Percentiles rank a stretch among this genome's conserved stretches.
These are phyloP conservation scores for Pichia terricola DNA, from an alignment of 1,139 yeast genomes.

Conservation along the genomic window DNA sequence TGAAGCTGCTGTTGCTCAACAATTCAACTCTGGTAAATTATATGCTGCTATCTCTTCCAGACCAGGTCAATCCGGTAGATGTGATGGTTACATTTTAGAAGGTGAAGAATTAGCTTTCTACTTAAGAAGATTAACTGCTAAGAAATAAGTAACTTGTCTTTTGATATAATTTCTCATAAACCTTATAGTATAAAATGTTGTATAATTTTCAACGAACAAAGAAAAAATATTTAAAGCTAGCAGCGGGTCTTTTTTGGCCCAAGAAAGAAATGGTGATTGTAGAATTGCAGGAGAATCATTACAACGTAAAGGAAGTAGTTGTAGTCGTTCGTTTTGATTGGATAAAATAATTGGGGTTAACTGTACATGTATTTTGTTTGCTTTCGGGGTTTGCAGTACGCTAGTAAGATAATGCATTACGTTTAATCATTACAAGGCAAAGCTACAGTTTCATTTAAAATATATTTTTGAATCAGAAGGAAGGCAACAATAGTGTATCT, in stretches of 20 bases:
- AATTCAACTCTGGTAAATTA: slow-evolving; percentile 97
- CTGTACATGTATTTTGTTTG: too few species aligned
- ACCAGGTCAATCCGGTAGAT: slow-evolving; percentile 99
- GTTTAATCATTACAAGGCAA: too few species aligned
- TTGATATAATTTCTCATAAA: not conserved
- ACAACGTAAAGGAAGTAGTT: too few species aligned
- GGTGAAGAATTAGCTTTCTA: slow-evolving; percentile 99
- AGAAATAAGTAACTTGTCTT: slow-evolving; percentile 56
- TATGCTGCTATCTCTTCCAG: slow-evolving; percentile 98
- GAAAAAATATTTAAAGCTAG: not conserved
- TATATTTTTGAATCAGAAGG: slow-evolving; percentile 9
- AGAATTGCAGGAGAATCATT: too few species aligned
- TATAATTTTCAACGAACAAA: not conserved
- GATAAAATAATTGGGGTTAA: too few species aligned
- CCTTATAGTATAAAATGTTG: not conserved
- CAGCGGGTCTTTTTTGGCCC: too few species aligned
- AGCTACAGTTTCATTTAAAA: too few species aligned
- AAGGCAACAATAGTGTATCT: slow-evolving; percentile 20
- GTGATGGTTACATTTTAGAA: slow-evolving; percentile 99
- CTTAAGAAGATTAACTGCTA: slow-evolving; percentile 98
- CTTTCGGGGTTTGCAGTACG: too few species aligned
- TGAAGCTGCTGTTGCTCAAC: slow-evolving; percentile 86
- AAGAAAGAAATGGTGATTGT: too few species aligned
- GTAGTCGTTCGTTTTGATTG: too few species aligned
- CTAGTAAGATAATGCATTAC: too few species aligned